These are phyloP conservation scores for Symmetrospora coprosmae DNA, from an alignment of 768 basidiomycete genomes.

Conservation along the genomic window DNA sequence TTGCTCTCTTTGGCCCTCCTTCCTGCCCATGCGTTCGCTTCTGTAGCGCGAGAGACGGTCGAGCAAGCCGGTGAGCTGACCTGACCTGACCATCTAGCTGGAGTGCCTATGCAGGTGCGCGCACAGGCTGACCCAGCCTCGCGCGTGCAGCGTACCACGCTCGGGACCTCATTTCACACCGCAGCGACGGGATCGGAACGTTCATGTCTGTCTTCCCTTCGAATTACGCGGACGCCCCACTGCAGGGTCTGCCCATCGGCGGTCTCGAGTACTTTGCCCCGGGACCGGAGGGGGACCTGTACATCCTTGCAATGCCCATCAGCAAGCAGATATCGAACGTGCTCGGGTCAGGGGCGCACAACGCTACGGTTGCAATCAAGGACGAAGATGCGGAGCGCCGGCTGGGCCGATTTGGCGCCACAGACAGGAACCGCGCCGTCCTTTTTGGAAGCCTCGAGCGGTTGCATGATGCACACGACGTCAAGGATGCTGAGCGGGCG, in stretches of 20 bases:
- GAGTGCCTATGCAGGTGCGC: too few species aligned
- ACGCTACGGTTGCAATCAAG: conserved; percentile 14
- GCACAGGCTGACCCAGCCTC: too few species aligned
- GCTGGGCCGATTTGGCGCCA: conserved; percentile 1
- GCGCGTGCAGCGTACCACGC: conserved; percentile 18
- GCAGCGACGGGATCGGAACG: conserved; percentile 17
- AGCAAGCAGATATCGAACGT: conserved; percentile 2
- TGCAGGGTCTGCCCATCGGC: conserved; percentile 12
- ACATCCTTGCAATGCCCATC: conserved; percentile 20
- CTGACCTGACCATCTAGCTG: neutral
- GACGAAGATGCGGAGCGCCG: conserved; percentile 6
- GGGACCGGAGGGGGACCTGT: conserved; percentile 5
- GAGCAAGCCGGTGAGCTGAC: neutral
- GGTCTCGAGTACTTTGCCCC: conserved; percentile 19
- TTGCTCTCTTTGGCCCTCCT: too few species aligned
- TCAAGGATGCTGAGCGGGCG: neutral
- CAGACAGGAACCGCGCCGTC: neutral
- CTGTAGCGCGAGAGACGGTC: neutral
- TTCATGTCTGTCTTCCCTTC: conserved; percentile 13
- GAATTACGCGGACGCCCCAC: neutral
- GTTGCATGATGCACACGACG: neutral
- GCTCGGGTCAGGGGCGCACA: neutral
- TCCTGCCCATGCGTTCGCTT: too few species aligned
- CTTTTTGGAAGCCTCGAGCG: conserved; percentile 8
- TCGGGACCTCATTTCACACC: neutral